These are phyloP conservation scores for Aspergillus bertholletiae DNA, from an alignment of 495 filamentous ascomycete genomes.

Conservation along the genomic window DNA sequence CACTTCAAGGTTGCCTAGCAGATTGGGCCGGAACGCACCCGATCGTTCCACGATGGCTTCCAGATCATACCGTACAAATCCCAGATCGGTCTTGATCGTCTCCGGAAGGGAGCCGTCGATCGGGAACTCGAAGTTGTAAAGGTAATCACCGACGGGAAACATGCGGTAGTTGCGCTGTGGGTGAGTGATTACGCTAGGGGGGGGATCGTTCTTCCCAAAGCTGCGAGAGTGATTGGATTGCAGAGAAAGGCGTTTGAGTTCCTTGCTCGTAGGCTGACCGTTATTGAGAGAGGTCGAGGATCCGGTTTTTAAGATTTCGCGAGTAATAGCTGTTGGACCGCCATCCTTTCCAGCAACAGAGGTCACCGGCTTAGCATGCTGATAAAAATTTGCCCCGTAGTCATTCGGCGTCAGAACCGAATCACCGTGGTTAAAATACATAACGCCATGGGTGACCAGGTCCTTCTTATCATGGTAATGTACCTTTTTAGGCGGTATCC, in stretches of 20 bases:
- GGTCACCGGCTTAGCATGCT: slow-evolving; percentile 37
- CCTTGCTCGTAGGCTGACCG: slow-evolving; percentile 39
- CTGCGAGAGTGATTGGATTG: slow-evolving; percentile 76
- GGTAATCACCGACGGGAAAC: slow-evolving; percentile 86
- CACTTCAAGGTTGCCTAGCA: slow-evolving; percentile 81
- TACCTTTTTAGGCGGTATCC: slow-evolving; percentile 84
- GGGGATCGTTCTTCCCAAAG: slow-evolving; percentile 75
- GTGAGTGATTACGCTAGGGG: slow-evolving; percentile 50
- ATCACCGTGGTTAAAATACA: slow-evolving; percentile 51
- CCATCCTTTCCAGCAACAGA: slow-evolving; percentile 47
- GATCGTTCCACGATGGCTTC: slow-evolving; percentile 86
- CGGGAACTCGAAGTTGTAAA: slow-evolving; percentile 92
- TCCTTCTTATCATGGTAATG: slow-evolving; percentile 78
- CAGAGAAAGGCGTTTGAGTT: slow-evolving; percentile 68
- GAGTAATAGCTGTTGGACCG: slow-evolving; percentile 33
- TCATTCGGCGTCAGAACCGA: slow-evolving; percentile 64
- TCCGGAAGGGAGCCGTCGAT: slow-evolving; percentile 91
- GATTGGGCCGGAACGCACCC: slow-evolving; percentile 88
- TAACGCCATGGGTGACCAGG: slow-evolving; percentile 41
- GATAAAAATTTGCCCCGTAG: slow-evolving; percentile 47
- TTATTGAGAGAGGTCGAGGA: slow-evolving; percentile 31
- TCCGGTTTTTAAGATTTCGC: slow-evolving; percentile 38
- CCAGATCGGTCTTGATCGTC: slow-evolving; percentile 85
- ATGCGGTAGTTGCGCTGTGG: slow-evolving; percentile 86
- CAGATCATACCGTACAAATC: slow-evolving; percentile 83